Evolutionary conservation across 2,329 filamentous ascomycete species (phyloP), one percentile per base, ranked within the genome.

Genomic region (Colletotrichum liriopes): DNA sequence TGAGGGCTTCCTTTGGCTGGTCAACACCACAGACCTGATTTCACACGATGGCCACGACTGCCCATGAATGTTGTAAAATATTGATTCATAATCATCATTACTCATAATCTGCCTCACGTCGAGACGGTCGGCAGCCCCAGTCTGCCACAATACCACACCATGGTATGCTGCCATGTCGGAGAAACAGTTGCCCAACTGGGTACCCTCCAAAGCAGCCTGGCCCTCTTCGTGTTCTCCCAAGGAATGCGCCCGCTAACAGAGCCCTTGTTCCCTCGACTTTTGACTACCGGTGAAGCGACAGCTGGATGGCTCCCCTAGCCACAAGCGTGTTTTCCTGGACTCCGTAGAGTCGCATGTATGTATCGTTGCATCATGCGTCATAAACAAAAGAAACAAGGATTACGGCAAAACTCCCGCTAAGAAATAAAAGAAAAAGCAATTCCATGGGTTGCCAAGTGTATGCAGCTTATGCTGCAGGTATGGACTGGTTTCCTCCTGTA

Each of bases 401-500:
- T 52, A 52, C 45, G 35, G 56, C 47, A 43, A 56, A 73, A 71
- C 71, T 62, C 63, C 71, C 73, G 66, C 64, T 73, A 9, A 29
- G 41, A 41, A 60, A 56, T 43, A 63, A 45, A 5, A 29, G 32
- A 41, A 60, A 56, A 49, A 63, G 51, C 26, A 51, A 32, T 58
- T 55, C 20, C 14, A 26, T 29, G 18, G 41, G 49, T 41, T 65
- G 47, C 49, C 49, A 41, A 39, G 37, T 18, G 23, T 39, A 41
- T 54, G 58, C 63, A 60, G 59, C 65, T 72, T 23, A 74, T 56
- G 56, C 65, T 23, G 63, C 61, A 64, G 58, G 23, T 32, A 51
- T 55, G 26, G 62, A 18, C 56, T 60, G 73, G 71, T 47, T 68
- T 66, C 71, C 80, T 64, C 68, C 80, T 8, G 82, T 80, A 7